Base-by-base conservation (phyloP, 2,329 filamentous ascomycete species). In the Beauveria brongniartii region DNA sequence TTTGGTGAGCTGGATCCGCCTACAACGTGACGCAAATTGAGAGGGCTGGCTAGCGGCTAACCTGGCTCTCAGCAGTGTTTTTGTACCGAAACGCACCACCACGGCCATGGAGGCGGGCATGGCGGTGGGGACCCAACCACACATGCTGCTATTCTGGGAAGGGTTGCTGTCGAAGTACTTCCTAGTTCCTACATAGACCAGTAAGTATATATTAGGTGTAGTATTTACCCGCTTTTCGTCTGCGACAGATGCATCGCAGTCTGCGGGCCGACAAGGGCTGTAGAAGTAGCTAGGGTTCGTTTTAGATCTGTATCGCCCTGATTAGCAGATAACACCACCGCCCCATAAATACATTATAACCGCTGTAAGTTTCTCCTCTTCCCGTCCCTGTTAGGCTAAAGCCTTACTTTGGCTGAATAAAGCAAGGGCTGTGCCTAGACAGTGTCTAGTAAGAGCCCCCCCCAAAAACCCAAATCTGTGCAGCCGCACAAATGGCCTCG, bases 311-410 rank as follows among this genome's bases (percentile, higher is more conserved):
- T 30, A 30, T 50, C 47, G 47, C 16, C 26, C 47, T 50, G 24
- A 50, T 50, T 50, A 26, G 47, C 47, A n/a, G 26, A 4, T 5
- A 50, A 34, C 26, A 34, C 24, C 26, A 50, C 24, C 26, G 26
- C 47, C 47, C 18, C 18, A 34, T 34, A n/a, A 20, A n/a, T n/a
- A n/a, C n/a, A n/a, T 50, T 34, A 7, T 50, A 50, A 50, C 47
- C 47, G 47, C 47, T 26, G 64, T 84, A 84, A 26, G 10, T 34
- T 34, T 34, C 30, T 34, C 30, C 30, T 34, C 12, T 34, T 10
- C 30, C 10, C 30, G 30, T 10, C 12, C 30, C 30, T 34, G 30
- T 34, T 10, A 34, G 30, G 30, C 30, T 10, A 28, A 10, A 50
- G 46, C 47, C 47, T 50, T 50, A 30, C 47, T 30, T 30, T 7